Evolutionary conservation across 805 yeast species (phyloP).

Genomic region (Nakazawaea populi): DNA sequence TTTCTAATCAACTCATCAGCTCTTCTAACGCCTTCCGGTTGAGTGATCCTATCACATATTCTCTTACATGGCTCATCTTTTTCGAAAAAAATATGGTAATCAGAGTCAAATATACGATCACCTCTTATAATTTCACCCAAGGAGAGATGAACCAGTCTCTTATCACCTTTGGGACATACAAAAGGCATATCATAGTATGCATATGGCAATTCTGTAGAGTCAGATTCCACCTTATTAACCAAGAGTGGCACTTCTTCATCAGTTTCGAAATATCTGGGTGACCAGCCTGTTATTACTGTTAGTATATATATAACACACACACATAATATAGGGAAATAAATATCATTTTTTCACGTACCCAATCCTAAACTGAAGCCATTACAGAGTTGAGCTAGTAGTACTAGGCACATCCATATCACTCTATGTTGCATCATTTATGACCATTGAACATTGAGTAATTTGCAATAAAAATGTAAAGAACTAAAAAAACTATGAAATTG

Average conservation of each 20-base stretch:
- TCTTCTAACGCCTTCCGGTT: conserved; percentile 41
- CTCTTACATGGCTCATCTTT: conserved; percentile 60
- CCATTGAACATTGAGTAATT: not conserved
- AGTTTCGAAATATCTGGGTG: conserved; percentile 29
- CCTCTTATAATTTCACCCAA: conserved; percentile 77
- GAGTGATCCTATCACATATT: conserved; percentile 62
- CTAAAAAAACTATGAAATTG: too few relatives aligned
- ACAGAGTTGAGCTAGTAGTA: not conserved
- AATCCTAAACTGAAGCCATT: conserved; percentile 1
- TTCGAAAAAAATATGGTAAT: conserved; percentile 58
- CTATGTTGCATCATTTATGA: not conserved
- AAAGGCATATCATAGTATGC: conserved; percentile 75
- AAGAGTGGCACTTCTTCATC: conserved; percentile 64
- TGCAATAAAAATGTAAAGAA: not conserved
- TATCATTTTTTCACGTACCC: not conserved
- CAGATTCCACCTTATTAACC: conserved; percentile 77
- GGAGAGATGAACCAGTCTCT: conserved; percentile 61
- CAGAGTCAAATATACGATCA: conserved; percentile 73
- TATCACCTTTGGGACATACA: conserved; percentile 53
- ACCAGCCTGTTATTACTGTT: conserved; percentile 16
- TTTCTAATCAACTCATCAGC: conserved; percentile 59
- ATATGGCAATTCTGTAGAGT: conserved; percentile 69
- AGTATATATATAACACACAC: not conserved
- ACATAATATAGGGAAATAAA: not conserved
- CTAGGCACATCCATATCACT: not conserved